Conservation (phyloP, 1,139 yeast species). For the Entelexis sorbosivorans region DNA sequence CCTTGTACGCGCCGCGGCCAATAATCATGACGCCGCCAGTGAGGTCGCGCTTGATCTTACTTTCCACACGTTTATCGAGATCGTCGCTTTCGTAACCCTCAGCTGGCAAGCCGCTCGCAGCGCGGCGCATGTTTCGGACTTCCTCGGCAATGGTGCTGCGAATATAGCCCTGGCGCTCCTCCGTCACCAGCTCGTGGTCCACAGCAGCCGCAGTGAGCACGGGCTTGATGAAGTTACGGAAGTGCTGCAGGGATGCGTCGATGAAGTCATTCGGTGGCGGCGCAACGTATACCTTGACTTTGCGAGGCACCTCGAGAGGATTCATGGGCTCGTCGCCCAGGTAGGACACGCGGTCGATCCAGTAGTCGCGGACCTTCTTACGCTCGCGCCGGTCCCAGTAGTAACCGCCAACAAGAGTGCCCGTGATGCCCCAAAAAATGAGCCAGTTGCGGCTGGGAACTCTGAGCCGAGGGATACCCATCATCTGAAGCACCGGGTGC, state of each 20-base stretch:
- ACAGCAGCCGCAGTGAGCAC: constrained; percentile 74
- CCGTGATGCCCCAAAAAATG: constrained; percentile 70
- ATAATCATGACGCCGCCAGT: constrained; percentile 84
- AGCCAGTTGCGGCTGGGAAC: constrained; percentile 90
- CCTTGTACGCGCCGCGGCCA: constrained; percentile 94
- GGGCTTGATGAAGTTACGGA: constrained; percentile 78
- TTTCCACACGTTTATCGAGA: constrained; percentile 26
- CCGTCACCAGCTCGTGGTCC: constrained; percentile 67
- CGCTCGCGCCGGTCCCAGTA: constrained; percentile 73
- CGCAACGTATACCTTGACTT: constrained; percentile 70
- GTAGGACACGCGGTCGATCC: constrained; percentile 51
- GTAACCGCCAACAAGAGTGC: constrained; percentile 57
- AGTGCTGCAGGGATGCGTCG: constrained; percentile 61
- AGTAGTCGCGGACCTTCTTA: constrained; percentile 49
- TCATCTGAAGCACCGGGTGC: constrained; percentile 77
- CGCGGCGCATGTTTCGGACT: constrained; percentile 55
- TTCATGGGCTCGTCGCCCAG: constrained; percentile 39
- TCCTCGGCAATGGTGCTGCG: constrained; percentile 72
- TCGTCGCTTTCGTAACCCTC: constrained; percentile 25
- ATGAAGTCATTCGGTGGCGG: constrained; percentile 94
- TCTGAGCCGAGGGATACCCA: constrained; percentile 71
- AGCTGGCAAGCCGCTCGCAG: constrained; percentile 18
- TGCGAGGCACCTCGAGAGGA: constrained; percentile 53
- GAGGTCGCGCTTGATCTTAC: constrained; percentile 26
- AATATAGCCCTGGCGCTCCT: constrained; percentile 82